Evolutionary conservation across 768 basidiomycete species (phyloP).

Genomic region (Kwoniella sp.): DNA sequence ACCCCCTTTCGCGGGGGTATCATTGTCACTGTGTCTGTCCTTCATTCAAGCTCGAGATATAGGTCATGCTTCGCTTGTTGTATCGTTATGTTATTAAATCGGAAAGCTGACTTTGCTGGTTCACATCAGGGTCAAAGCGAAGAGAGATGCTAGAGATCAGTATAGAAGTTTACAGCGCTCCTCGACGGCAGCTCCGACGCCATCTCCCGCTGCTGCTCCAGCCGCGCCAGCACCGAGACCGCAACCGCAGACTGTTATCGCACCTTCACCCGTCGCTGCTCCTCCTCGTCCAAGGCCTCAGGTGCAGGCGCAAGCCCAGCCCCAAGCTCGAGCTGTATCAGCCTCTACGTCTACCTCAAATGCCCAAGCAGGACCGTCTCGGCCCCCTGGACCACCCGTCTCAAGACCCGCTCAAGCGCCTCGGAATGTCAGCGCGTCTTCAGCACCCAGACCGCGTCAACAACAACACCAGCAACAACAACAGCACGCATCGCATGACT

Average conservation of each 20-base stretch:
- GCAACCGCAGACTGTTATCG: not conserved
- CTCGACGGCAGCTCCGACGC: slow-evolving; percentile 54
- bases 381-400: slow-evolving; percentile 9
- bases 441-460: slow-evolving; percentile 7
- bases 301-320: not conserved
- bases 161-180: slow-evolving; percentile 30
- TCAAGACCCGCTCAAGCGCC: not conserved
- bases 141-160: slow-evolving; percentile 15
- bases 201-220: slow-evolving; percentile 8
- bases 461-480: not conserved
- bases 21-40: slow-evolving; percentile 18
- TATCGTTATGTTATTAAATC: not conserved
- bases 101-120: slow-evolving; percentile 19
- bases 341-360: not conserved
- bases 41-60: too few species aligned
- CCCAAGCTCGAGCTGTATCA: slow-evolving; percentile 8
- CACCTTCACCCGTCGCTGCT: slow-evolving; percentile 10
- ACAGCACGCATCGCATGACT: not conserved
- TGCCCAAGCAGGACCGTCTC: slow-evolving; percentile 24
- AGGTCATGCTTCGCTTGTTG: not conserved
- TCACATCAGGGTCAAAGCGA: slow-evolving; percentile 62
- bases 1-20: too few species aligned
- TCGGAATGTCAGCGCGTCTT: slow-evolving; percentile 2
- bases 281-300: slow-evolving; percentile 11
- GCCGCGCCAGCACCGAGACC: not conserved